phyloP scores from a whole-genome alignment of 257 asterid species.

The Salvia rosmarinus region DNA sequence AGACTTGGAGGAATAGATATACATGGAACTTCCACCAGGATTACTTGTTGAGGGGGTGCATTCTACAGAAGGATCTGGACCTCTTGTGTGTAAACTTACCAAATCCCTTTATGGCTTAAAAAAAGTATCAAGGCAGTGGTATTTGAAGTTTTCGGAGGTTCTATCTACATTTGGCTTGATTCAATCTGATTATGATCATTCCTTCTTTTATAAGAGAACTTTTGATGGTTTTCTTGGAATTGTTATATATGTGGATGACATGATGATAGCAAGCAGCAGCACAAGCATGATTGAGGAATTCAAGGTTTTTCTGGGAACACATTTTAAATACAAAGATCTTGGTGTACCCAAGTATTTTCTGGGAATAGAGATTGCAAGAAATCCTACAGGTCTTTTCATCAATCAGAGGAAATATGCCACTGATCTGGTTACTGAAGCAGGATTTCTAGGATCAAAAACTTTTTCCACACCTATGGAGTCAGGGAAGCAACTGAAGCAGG shows the following conservation, averaged over 20 bases:
- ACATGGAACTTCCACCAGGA: too few species aligned
- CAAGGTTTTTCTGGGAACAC: neutral
- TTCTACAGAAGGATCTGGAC: neutral
- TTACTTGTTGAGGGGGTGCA: neutral
- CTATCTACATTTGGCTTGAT: neutral
- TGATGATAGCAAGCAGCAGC: neutral
- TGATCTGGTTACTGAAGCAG: neutral
- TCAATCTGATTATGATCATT: neutral
- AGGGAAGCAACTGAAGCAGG: neutral
- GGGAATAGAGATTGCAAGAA: neutral
- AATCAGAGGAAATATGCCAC: neutral
- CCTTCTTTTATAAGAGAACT: neutral
- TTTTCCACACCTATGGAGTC: neutral
- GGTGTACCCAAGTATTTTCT: neutral
- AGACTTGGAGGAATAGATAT: too few species aligned
- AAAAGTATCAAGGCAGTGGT: neutral
- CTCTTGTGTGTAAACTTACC: neutral
- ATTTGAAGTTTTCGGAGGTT: neutral
- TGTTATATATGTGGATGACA: neutral
- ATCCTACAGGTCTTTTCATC: fast-evolving
- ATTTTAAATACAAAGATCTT: neutral
- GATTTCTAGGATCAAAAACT: neutral
- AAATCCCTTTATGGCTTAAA: neutral
- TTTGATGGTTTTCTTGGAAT: neutral
- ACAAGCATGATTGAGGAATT: neutral